A percentile compares a stretch with the other conserved stretches of the same genome.
These are phyloP conservation scores for Botrytis elliptica DNA, from an alignment of 2,329 filamentous ascomycete genomes.

Conservation along the genomic window DNA sequence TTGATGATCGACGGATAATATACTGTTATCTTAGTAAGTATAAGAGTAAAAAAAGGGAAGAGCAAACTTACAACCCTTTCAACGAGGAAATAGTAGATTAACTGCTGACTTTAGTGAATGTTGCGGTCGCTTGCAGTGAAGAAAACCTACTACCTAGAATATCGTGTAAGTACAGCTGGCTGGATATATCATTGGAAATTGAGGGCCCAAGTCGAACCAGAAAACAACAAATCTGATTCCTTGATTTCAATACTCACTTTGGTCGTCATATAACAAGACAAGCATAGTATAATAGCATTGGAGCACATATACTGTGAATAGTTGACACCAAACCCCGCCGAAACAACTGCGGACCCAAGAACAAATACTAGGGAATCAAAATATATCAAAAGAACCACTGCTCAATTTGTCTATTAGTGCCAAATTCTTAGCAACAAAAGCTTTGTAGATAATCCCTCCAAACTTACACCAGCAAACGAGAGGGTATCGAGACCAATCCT, in stretches of 20 bases:
- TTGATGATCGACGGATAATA: conserved; percentile 56
- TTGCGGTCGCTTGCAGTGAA: neutral
- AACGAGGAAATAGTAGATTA: conserved; percentile 65
- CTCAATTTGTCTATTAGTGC: neutral
- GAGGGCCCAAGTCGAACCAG: neutral
- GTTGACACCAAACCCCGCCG: conserved; percentile 57
- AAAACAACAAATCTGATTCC: neutral
- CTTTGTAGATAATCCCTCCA: neutral
- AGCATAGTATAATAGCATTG: conserved; percentile 58
- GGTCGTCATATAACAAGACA: conserved; percentile 61
- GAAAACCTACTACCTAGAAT: neutral
- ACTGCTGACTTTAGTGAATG: conserved; percentile 24
- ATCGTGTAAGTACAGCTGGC: neutral
- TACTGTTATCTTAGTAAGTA: conserved; percentile 25
- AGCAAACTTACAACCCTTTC: conserved; percentile 53
- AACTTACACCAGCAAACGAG: conserved; percentile 35
- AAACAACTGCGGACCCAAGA: conserved; percentile 54
- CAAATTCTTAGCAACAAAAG: neutral
- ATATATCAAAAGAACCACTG: conserved; percentile 61
- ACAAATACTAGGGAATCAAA: conserved; percentile 60
- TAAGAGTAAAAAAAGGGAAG: neutral
- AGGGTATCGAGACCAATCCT: conserved; percentile 32
- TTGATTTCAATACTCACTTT: conserved; percentile 47
- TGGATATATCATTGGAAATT: accelerated
- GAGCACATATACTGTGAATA: conserved; percentile 52